Evolutionary conservation across 75 land plant species (phyloP), one percentile per base, ranked within the genome.

Genomic region (Picea glauca): DNA sequence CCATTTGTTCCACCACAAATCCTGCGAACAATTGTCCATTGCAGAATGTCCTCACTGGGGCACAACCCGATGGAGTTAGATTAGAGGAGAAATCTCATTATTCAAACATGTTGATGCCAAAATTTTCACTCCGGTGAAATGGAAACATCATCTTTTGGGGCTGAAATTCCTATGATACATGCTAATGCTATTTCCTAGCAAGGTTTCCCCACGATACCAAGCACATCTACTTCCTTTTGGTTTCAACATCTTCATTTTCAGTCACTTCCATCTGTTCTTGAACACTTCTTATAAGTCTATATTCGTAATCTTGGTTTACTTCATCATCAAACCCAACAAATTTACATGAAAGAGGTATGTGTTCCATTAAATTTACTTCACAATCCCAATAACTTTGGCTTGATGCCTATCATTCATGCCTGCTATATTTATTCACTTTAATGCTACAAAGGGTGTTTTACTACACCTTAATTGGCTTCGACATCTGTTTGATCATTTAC

Each of bases 201-300:
- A 59, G 76, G 32, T 43, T 66, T 79, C 63, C 82, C 84, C 30
- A 57, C 2, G 26, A 60, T 85, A 14, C 77, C 88, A n/a, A 59
- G 21, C 40, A 5, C 56, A 12, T 57, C 81, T 35, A 78, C 33
- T 64, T 79, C 83, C 38, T 81, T 59, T 75, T 80, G 83, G 20
- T 68, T 81, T 23, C 38, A 35, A 35, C 38, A 35, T 35, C 38
- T 35, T 35, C 38, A 3, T 35, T 35, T 1, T 35, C 38, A 35
- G 1, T 3, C 3, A 35, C 3, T 35, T 35, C 3, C 38, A 35
- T 3, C 38, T 35, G 0, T 35, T 35, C 38, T 35, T 35, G 38
- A 35, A 3, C 3, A 1, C 1, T 35, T 35, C 3, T 35, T 35
- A 1, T 35, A 3, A 35, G 3, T 35, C 3, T 35, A 3, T 3